Evolutionary conservation across 805 yeast species (phyloP).

Genomic region (Hemisphaericaspora nanyangensis): DNA sequence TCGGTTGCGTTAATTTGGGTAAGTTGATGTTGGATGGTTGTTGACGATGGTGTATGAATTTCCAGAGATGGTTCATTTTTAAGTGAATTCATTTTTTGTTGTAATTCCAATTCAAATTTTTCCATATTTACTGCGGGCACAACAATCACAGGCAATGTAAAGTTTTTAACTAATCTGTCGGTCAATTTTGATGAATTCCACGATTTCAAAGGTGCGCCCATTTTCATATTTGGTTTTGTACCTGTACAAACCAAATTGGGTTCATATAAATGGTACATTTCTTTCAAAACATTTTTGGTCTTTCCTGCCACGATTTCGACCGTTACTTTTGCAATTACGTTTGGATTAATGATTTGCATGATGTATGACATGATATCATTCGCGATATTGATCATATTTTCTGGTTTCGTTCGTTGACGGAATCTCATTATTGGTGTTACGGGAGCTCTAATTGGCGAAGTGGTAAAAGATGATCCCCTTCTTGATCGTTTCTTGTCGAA

Average conservation of each 20-base stretch:
- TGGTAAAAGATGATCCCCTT: constrained; percentile 8
- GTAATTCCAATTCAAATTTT: constrained; percentile 45
- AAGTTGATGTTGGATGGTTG: background rate
- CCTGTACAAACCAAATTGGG: constrained; percentile 58
- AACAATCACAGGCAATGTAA: constrained; percentile 62
- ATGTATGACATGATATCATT: constrained; percentile 52
- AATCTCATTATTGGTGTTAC: constrained; percentile 28
- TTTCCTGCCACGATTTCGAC: constrained; percentile 61
- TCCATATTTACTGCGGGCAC: constrained; percentile 60
- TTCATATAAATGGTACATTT: constrained; percentile 56
- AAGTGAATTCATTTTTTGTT: constrained; percentile 22
- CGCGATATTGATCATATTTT: constrained; percentile 42
- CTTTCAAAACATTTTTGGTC: constrained; percentile 53
- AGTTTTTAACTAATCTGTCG: constrained; percentile 61
- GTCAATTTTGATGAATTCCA: constrained; percentile 63
- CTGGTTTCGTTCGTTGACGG: constrained; percentile 42
- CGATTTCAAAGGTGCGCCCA: constrained; percentile 50
- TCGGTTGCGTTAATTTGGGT: background rate
- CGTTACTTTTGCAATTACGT: constrained; percentile 45
- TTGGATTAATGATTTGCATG: constrained; percentile 43
- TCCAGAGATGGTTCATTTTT: background rate
- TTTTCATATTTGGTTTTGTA: constrained; percentile 43
- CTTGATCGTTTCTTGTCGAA: constrained; percentile 5
- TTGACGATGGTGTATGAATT: background rate
- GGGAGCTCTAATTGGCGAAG: constrained; percentile 11